Evolutionary conservation across 352 stramenopile species (phyloP).

Genomic region (Chrysophaeum taylorii): DNA sequence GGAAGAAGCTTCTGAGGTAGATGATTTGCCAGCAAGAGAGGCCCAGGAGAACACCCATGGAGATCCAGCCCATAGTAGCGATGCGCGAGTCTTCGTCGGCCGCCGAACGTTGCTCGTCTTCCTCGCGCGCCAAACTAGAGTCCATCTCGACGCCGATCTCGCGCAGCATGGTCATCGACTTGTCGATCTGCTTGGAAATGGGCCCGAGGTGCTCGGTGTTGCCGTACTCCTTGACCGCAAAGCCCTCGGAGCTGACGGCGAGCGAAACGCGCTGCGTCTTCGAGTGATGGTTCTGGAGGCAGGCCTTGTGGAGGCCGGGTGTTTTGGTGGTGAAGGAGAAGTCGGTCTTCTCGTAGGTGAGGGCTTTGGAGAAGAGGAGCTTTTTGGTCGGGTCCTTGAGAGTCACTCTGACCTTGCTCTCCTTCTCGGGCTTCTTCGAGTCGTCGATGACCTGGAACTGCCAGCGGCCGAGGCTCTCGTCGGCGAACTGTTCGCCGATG

Average conservation of each 20-base stretch:
- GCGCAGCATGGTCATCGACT: background rate
- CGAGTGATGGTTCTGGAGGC: slow-evolving; percentile 9
- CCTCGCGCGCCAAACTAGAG: background rate
- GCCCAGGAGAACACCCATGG: background rate
- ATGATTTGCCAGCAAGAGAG: slow-evolving; percentile 1
- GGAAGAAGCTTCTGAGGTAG: slow-evolving; percentile 14
- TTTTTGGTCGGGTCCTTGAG: slow-evolving; percentile 11
- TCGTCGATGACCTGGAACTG: background rate
- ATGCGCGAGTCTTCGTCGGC: background rate
- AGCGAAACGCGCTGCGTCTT: background rate
- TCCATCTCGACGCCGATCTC: slow-evolving; percentile 7
- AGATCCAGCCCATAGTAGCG: background rate
- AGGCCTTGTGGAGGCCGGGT: slow-evolving; percentile 2
- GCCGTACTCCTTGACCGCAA: background rate
- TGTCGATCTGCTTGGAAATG: background rate
- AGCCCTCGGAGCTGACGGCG: slow-evolving; percentile 2
- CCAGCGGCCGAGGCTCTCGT: background rate
- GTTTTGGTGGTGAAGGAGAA: slow-evolving; percentile 1
- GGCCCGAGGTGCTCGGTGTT: background rate
- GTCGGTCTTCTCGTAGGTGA: background rate
- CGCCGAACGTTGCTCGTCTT: background rate
- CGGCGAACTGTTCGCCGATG: slow-evolving; percentile 12
- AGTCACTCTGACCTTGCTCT: background rate
- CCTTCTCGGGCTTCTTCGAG: background rate
- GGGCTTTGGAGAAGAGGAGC: background rate